Percentiles rank a stretch among this genome's conserved stretches.
Conservation (phyloP, 1,284 basidiomycete genomes). For the Ustilago loliicola region DNA sequence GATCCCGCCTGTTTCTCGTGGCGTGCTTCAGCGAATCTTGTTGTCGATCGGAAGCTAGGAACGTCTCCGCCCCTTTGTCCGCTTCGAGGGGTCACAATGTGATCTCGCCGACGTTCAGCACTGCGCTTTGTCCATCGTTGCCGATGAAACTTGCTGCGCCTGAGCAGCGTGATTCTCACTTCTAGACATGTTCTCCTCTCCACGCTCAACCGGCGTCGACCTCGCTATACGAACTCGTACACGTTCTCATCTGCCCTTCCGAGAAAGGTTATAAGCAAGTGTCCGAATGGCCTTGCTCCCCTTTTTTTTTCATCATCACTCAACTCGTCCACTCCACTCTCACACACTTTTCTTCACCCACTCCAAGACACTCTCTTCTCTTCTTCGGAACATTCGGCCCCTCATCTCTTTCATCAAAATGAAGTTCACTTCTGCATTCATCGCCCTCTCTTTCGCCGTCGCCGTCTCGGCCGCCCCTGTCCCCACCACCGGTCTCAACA, state of each 20-base stretch:
- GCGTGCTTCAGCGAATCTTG: no score
- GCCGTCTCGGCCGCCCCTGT: conserved; percentile 19
- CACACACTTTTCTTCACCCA: not conserved
- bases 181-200: no score
- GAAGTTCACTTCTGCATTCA: conserved; percentile 11
- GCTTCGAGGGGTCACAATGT: no score
- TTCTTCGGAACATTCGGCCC: not conserved
- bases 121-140: no score
- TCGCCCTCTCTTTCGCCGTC: conserved; percentile 6
- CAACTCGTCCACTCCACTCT: not conserved
- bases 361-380: not conserved
- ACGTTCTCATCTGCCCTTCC: not conserved
- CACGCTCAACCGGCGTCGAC: not conserved
- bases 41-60: no score
- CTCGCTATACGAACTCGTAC: not conserved
- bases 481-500: not conserved
- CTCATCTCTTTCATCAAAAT: conserved; percentile 5
- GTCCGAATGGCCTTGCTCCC: not conserved
- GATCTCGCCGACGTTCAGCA: no score
- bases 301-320: conserved; percentile 15
- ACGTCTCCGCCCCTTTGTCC: no score
- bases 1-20: no score
- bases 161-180: no score
- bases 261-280: conserved; percentile 5
- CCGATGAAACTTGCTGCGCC: no score